Percentiles rank a stretch among this genome's conserved stretches.
Evolutionary conservation across 73 alveolate genomes (phyloP).

Genomic region (Paramecium sonneborni): DNA sequence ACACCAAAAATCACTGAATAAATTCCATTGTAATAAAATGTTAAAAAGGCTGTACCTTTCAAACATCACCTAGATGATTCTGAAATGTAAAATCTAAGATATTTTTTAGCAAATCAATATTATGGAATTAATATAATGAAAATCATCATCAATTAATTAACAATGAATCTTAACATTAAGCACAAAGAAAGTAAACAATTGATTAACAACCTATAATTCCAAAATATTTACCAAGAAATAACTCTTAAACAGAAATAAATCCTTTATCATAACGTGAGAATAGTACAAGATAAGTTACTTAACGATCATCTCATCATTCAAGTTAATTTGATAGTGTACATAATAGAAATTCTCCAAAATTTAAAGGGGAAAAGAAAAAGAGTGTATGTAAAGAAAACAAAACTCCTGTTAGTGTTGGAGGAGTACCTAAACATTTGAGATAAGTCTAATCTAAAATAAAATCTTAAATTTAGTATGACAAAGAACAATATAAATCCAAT

Average conservation of each 20-base stretch:
- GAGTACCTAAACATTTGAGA: conserved; percentile 6
- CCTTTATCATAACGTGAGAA: not conserved
- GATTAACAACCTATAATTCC: not conserved
- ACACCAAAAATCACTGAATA: conserved; percentile 52
- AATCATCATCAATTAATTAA: not conserved
- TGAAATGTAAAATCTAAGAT: conserved; percentile 5
- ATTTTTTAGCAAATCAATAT: not conserved
- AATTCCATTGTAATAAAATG: not conserved
- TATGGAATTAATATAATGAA: conserved; percentile 16
- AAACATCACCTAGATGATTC: conserved; percentile 43
- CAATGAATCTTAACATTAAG: not conserved
- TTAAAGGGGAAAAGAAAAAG: not conserved
- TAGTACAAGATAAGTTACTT: not conserved
- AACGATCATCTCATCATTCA: conserved; percentile 20
- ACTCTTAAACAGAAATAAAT: not conserved
- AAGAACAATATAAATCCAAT: not conserved
- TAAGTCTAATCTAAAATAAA: conserved; percentile 18
- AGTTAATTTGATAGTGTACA: not conserved
- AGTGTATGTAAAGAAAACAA: not conserved
- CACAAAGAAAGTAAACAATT: not conserved
- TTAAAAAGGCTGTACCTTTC: not conserved
- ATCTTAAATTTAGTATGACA: not conserved
- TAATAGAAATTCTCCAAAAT: conserved; percentile 1
- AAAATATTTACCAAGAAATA: not conserved
- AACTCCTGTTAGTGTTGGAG: not conserved